Conservation (phyloP, 176 grass and related monocot genomes). For the Phoenix dactylifera region DNA sequence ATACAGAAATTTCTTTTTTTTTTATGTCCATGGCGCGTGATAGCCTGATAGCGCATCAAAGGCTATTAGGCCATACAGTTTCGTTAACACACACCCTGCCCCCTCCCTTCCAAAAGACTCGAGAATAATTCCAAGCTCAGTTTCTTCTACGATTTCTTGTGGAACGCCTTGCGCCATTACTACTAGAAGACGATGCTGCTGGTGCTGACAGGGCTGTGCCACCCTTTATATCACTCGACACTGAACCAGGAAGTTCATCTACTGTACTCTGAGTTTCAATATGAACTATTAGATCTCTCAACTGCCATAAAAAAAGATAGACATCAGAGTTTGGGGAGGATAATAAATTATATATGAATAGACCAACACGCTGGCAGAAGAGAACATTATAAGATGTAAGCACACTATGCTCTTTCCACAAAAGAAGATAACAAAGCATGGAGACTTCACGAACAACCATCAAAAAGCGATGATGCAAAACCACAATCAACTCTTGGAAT, state of each 20-base stretch:
- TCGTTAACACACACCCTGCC: too few species aligned
- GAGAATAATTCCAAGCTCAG: background rate
- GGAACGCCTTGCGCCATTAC: conserved; percentile 4
- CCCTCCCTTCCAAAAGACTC: too few species aligned
- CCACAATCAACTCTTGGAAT: too few species aligned
- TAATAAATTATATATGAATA: conserved; percentile 7
- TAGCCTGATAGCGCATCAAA: too few species aligned
- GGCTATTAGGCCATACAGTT: too few species aligned
- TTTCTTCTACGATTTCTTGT: conserved; percentile 23
- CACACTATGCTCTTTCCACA: too few species aligned
- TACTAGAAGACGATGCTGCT: conserved; percentile 24
- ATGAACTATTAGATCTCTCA: conserved; percentile 53
- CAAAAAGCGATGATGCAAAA: too few species aligned
- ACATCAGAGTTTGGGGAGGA: background rate
- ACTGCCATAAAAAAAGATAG: conserved; percentile 26
- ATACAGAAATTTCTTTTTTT: too few species aligned
- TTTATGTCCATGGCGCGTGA: too few species aligned
- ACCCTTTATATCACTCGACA: conserved; percentile 29
- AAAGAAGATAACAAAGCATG: too few species aligned
- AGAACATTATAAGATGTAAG: background rate
- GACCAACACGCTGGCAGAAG: background rate
- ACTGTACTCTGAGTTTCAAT: conserved; percentile 32
- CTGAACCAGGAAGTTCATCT: conserved; percentile 21
- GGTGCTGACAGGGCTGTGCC: conserved; percentile 19
- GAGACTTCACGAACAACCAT: too few species aligned